Percentiles rank a stretch among this genome's conserved stretches.
Conservation (phyloP, 1,139 yeast genomes). For the Suhomyces choctaworum region DNA sequence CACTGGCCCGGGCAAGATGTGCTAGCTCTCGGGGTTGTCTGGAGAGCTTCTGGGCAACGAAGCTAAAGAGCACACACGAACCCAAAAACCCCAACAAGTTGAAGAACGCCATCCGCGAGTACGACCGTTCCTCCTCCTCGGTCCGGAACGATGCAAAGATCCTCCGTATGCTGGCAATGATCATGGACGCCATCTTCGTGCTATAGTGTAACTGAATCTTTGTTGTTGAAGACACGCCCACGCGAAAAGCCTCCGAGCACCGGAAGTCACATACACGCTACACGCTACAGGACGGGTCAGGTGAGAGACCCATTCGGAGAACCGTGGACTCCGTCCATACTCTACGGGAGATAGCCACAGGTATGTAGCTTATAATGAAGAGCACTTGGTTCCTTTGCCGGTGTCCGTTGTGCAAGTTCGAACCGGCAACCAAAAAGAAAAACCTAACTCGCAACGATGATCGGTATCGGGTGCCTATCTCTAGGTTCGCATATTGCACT, state of each 20-base stretch:
- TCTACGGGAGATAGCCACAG: too few relatives aligned
- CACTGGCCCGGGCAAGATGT: constrained; percentile 32
- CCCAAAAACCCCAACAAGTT: constrained; percentile 79
- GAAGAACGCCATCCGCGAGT: constrained; percentile 80
- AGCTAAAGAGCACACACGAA: constrained; percentile 76
- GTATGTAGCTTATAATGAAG: too few relatives aligned
- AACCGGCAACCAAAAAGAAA: constrained; percentile 13
- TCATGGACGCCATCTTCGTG: constrained; percentile 38
- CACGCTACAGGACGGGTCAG: too few relatives aligned
- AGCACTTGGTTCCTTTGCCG: too few relatives aligned
- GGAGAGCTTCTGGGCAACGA: constrained; percentile 69
- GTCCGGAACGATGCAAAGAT: constrained; percentile 82
- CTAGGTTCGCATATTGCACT: constrained; percentile 76
- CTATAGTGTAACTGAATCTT: too few relatives aligned
- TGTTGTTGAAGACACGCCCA: too few relatives aligned
- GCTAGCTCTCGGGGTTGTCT: constrained; percentile 39
- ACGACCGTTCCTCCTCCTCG: constrained; percentile 79
- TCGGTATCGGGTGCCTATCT: constrained; percentile 75
- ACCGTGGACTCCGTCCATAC: too few relatives aligned
- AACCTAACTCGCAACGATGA: constrained; percentile 57
- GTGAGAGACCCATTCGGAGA: too few relatives aligned
- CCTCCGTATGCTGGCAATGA: constrained; percentile 66
- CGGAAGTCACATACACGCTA: too few relatives aligned
- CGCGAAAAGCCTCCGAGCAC: too few relatives aligned
- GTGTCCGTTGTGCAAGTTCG: not conserved